Percentiles rank a stretch among this genome's conserved stretches.
phyloP scores from a whole-genome alignment of 2,329 filamentous ascomycete species.

The Aspergillus carbonarius region DNA sequence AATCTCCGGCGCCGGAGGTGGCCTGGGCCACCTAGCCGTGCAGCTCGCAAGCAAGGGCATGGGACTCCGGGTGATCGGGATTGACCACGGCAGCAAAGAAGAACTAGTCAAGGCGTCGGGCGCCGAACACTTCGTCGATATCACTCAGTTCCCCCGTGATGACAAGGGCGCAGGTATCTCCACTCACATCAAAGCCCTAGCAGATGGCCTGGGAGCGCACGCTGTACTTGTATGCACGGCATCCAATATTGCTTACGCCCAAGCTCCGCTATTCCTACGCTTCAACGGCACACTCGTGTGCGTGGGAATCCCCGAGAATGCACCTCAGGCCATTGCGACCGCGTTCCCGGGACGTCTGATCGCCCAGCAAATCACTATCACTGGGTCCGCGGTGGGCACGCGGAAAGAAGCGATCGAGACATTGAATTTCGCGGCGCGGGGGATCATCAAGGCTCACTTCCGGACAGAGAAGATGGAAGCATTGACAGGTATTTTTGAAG shows the following conservation, averaged over 20 bases:
- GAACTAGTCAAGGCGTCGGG: constrained; percentile 59
- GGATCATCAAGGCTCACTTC: constrained; percentile 48
- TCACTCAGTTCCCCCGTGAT: constrained; percentile 51
- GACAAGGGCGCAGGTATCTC: constrained; percentile 51
- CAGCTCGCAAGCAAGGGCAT: constrained; percentile 62
- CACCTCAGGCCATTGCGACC: constrained; percentile 45
- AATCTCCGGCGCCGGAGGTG: constrained; percentile 61
- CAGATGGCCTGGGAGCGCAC: constrained; percentile 59
- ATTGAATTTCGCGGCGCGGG: constrained; percentile 49
- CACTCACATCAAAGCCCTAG: constrained; percentile 57
- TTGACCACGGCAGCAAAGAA: constrained; percentile 64
- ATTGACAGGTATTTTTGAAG: constrained; percentile 47
- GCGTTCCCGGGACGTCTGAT: constrained; percentile 47
- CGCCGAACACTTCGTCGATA: constrained; percentile 65
- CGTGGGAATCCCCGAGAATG: constrained; percentile 53
- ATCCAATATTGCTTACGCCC: constrained; percentile 52
- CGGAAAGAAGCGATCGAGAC: constrained; percentile 52
- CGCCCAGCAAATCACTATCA: constrained; percentile 46
- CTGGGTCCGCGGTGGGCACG: constrained; percentile 53
- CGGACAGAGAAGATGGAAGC: constrained; percentile 50
- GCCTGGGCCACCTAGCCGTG: constrained; percentile 64
- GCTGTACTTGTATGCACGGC: constrained; percentile 59
- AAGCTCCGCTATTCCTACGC: constrained; percentile 49
- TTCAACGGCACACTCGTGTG: constrained; percentile 54
- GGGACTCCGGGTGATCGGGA: constrained; percentile 63